These are phyloP conservation scores for Craspedostauros australis DNA, from an alignment of 108 stramenopile genomes.

Conservation along the genomic window DNA sequence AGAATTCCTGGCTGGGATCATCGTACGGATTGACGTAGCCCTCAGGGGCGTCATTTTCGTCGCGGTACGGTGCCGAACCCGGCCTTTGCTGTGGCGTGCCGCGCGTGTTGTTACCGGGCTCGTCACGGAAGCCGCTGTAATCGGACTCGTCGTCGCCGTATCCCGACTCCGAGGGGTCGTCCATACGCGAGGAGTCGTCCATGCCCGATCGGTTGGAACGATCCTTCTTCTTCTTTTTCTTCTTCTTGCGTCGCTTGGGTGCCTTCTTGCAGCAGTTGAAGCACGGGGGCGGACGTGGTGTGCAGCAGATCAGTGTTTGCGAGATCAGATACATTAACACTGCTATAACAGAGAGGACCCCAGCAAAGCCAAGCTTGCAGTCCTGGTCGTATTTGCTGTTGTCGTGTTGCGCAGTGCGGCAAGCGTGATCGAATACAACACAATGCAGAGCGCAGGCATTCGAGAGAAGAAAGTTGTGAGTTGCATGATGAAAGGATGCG, in stretches of 20 bases:
- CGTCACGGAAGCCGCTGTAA: constrained; percentile 7
- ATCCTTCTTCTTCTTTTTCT: constrained; percentile 9
- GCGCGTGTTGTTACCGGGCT: too few species aligned
- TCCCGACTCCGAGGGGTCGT: neutral
- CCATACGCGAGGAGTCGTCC: too few species aligned
- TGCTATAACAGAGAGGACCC: constrained; percentile 19
- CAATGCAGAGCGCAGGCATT: neutral
- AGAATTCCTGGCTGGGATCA: constrained; percentile 4
- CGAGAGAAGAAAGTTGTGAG: neutral
- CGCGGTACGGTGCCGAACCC: neutral
- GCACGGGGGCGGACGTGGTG: constrained; percentile 20
- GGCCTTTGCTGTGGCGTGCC: too few species aligned
- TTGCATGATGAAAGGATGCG: neutral
- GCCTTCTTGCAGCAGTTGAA: constrained; percentile 14
- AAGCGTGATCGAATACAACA: neutral
- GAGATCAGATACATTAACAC: constrained; percentile 21
- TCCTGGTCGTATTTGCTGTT: constrained; percentile 30
- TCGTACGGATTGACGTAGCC: constrained; percentile 7
- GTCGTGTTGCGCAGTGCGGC: neutral
- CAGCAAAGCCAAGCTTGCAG: constrained; percentile 19
- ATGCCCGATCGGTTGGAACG: constrained; percentile 5
- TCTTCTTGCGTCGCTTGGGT: constrained; percentile 11
- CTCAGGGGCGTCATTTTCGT: constrained; percentile 2
- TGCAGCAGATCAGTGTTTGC: constrained; percentile 23
- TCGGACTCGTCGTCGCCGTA: constrained; percentile 17